Conservation (phyloP, 2,329 filamentous ascomycete species). For the Peltaster fructicola region DNA sequence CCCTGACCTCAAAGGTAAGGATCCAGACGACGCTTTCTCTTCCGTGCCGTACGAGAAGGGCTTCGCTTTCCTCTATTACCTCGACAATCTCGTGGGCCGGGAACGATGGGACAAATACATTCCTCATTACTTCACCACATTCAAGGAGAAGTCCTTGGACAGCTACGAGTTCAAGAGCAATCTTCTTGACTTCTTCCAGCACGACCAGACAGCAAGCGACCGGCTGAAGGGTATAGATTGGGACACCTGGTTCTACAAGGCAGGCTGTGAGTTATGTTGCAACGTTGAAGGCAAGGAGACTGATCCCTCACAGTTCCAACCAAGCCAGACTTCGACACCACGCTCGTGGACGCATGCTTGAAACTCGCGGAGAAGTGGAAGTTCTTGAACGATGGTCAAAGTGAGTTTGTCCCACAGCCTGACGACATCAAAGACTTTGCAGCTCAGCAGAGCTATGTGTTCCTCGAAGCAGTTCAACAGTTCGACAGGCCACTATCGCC, state of each 20-base stretch:
- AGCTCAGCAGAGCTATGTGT: slow-evolving; percentile 80
- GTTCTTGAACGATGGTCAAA: slow-evolving; percentile 22
- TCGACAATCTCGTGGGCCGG: slow-evolving; percentile 71
- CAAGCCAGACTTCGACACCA: slow-evolving; percentile 82
- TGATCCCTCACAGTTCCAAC: too few relatives aligned
- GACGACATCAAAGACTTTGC: slow-evolving; percentile 58
- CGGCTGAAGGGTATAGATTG: slow-evolving; percentile 65
- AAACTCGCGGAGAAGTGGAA: slow-evolving; percentile 69
- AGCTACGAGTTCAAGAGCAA: slow-evolving; percentile 88
- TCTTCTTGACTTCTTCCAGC: slow-evolving; percentile 66
- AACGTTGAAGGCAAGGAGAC: too few relatives aligned
- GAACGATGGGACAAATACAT: slow-evolving; percentile 92
- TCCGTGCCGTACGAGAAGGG: slow-evolving; percentile 91
- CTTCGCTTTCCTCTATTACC: slow-evolving; percentile 80
- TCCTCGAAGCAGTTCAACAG: slow-evolving; percentile 62
- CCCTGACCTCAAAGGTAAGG: slow-evolving; percentile 70
- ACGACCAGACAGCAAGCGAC: slow-evolving; percentile 41
- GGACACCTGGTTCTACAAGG: slow-evolving; percentile 76
- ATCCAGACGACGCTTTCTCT: slow-evolving; percentile 91
- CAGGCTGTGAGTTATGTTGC: too few relatives aligned
- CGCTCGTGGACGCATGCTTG: slow-evolving; percentile 72
- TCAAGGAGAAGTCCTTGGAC: slow-evolving; percentile 72
- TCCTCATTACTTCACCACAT: slow-evolving; percentile 79
- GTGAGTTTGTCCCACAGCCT: slow-evolving; percentile 40
- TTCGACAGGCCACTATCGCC: slow-evolving; percentile 46